A percentile compares a stretch with the other conserved stretches of the same genome.
phyloP scores from a whole-genome alignment of 192 early-diverging fungal species.

The Backusella tarrabulga region DNA sequence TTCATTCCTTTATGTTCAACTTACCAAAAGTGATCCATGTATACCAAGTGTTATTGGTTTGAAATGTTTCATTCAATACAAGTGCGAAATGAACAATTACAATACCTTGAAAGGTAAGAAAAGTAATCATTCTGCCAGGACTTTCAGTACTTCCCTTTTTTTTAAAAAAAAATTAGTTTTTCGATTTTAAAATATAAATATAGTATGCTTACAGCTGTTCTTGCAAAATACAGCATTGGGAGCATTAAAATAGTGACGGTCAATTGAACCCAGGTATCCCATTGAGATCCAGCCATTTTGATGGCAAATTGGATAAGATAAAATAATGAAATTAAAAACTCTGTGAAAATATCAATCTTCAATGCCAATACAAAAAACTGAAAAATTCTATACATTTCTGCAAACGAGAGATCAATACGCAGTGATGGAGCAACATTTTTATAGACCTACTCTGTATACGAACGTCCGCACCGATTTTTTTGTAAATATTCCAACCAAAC shows the following conservation, averaged over 20 bases:
- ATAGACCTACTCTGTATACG: conserved; percentile 47
- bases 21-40: conserved; percentile 40
- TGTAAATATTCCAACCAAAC: conserved; percentile 64
- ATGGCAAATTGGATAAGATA: conserved; percentile 35
- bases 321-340: conserved; percentile 41
- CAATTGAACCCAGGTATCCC: conserved; percentile 34
- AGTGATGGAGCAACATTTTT: conserved; percentile 17
- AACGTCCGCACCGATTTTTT: conserved; percentile 67
- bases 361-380: conserved; percentile 41
- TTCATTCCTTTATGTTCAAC: background rate
- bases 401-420: background rate
- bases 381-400: conserved; percentile 38
- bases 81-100: conserved; percentile 35
- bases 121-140: conserved; percentile 24
- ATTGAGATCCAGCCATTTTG: background rate
- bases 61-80: conserved; percentile 26
- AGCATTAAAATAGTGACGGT: conserved; percentile 32
- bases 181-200: background rate
- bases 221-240: conserved; percentile 36
- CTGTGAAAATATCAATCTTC: conserved; percentile 41
- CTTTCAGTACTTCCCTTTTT: conserved; percentile 31
- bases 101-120: conserved; percentile 34
- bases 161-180: background rate
- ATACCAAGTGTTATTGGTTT: conserved; percentile 33
- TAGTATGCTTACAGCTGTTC: conserved; percentile 30